Percentiles rank a stretch among this genome's conserved stretches.
Conservation (phyloP, 352 stramenopile species). For the Phytopythium cucurbitacearum region DNA sequence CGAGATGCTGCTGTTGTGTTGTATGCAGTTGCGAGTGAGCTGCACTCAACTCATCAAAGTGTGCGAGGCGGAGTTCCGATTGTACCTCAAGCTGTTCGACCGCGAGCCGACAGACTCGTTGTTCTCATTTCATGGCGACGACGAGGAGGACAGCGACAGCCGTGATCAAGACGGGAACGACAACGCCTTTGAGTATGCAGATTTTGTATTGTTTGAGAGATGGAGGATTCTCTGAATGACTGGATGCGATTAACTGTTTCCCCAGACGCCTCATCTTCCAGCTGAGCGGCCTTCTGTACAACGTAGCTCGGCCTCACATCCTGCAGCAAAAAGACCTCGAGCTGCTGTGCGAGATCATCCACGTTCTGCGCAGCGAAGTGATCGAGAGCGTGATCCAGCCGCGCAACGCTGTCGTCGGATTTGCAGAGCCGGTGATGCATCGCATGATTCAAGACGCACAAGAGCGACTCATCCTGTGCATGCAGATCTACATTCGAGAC, state of each 20-base stretch:
- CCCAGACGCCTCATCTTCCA: constrained; percentile 72
- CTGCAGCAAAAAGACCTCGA: constrained; percentile 75
- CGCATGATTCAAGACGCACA: constrained; percentile 83
- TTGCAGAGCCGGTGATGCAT: constrained; percentile 70
- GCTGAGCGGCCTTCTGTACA: constrained; percentile 69
- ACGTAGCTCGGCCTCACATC: constrained; percentile 57
- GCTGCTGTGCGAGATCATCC: constrained; percentile 70
- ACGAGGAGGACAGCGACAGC: constrained; percentile 19
- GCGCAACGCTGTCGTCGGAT: constrained; percentile 39
- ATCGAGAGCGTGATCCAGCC: constrained; percentile 70
- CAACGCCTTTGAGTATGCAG: constrained; percentile 64
- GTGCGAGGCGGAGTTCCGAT: constrained; percentile 67
- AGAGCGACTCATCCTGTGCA: constrained; percentile 77
- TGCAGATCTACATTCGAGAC: constrained; percentile 82
- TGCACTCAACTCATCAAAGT: constrained; percentile 65
- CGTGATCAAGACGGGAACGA: constrained; percentile 32
- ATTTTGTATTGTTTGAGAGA: neutral
- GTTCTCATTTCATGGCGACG: constrained; percentile 27
- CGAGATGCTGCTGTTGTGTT: neutral
- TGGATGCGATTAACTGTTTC: constrained; percentile 3
- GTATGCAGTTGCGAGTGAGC: constrained; percentile 45
- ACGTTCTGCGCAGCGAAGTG: constrained; percentile 72
- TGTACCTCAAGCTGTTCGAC: constrained; percentile 73
- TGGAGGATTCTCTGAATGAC: neutral
- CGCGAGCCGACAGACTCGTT: constrained; percentile 50